These are phyloP conservation scores for Clarireedia monteithiana DNA, from an alignment of 2,329 filamentous ascomycete species.

Conservation along the genomic window DNA sequence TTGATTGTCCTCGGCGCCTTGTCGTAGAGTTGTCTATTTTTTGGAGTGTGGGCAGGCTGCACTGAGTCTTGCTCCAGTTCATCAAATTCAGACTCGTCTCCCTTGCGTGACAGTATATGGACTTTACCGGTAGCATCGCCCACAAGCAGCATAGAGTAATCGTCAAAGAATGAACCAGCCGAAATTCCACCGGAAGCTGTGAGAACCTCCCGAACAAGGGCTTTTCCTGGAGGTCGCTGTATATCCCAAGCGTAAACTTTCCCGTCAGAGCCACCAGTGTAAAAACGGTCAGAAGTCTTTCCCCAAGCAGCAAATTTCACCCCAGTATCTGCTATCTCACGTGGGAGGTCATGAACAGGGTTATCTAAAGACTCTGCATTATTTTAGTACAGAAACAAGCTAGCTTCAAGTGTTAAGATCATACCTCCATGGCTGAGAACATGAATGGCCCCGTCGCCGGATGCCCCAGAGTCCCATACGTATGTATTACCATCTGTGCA, in stretches of 20 bases:
- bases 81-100: slow-evolving; percentile 33
- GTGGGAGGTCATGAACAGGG: slow-evolving; percentile 23
- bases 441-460: slow-evolving; percentile 48
- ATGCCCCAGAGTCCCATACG: slow-evolving; percentile 50
- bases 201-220: slow-evolving; percentile 45
- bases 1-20: neutral
- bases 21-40: neutral
- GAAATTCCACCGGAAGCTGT: slow-evolving; percentile 49
- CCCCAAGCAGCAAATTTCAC: slow-evolving; percentile 60
- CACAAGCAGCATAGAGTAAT: slow-evolving; percentile 46
- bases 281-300: slow-evolving; percentile 46
- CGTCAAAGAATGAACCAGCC: slow-evolving; percentile 49
- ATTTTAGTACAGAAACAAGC: slow-evolving; percentile 7
- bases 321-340: slow-evolving; percentile 50
- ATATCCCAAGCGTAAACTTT: slow-evolving; percentile 57
- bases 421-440: slow-evolving; percentile 44
- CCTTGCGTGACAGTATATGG: slow-evolving; percentile 41
- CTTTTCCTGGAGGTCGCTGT: slow-evolving; percentile 33
- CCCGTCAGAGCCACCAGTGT: slow-evolving; percentile 57
- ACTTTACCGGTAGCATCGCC: slow-evolving; percentile 56
- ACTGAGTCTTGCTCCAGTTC: slow-evolving; percentile 21
- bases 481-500: slow-evolving; percentile 56
- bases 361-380: slow-evolving; percentile 25
- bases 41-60: neutral
- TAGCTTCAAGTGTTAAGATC: neutral